A percentile compares a stretch with the other conserved stretches of the same genome.
Conservation (phyloP, 768 basidiomycete genomes). For the Termitomyces sp. region DNA sequence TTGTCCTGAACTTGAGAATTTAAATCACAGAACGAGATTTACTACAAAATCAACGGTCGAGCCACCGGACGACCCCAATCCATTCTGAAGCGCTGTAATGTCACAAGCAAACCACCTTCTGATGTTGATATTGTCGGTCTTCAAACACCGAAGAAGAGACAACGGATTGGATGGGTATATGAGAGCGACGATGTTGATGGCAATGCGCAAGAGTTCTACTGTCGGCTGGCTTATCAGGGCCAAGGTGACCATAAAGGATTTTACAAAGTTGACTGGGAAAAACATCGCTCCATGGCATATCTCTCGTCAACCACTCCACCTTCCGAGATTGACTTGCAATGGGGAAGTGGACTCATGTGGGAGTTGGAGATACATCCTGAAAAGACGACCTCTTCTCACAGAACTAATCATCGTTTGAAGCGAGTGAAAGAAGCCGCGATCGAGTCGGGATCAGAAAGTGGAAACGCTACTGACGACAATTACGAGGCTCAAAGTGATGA, state of each 20-base stretch:
- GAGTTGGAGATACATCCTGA: slow-evolving; percentile 30
- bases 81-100: slow-evolving; percentile 46
- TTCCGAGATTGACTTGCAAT: slow-evolving; percentile 18
- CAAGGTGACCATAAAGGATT: slow-evolving; percentile 42
- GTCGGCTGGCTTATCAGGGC: slow-evolving; percentile 52
- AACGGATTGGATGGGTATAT: slow-evolving; percentile 8
- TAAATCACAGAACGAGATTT: slow-evolving; percentile 63
- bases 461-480: slow-evolving; percentile 20
- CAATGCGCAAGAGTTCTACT: slow-evolving; percentile 37
- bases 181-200: slow-evolving; percentile 17
- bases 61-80: slow-evolving; percentile 44
- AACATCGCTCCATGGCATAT: slow-evolving; percentile 37
- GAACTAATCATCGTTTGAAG: slow-evolving; percentile 7
- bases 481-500: slow-evolving; percentile 13
- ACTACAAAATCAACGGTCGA: slow-evolving; percentile 49
- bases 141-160: slow-evolving; percentile 7
- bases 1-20: neutral
- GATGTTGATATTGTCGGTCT: slow-evolving; percentile 2
- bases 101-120: slow-evolving; percentile 26
- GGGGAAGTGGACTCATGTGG: slow-evolving; percentile 42
- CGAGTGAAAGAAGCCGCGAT: slow-evolving; percentile 14
- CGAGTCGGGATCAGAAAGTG: slow-evolving; percentile 20
- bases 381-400: neutral
- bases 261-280: slow-evolving; percentile 56
- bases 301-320: slow-evolving; percentile 22